Conservation (phyloP, 2,329 filamentous ascomycete genomes). For the Colletotrichum destructivum region DNA sequence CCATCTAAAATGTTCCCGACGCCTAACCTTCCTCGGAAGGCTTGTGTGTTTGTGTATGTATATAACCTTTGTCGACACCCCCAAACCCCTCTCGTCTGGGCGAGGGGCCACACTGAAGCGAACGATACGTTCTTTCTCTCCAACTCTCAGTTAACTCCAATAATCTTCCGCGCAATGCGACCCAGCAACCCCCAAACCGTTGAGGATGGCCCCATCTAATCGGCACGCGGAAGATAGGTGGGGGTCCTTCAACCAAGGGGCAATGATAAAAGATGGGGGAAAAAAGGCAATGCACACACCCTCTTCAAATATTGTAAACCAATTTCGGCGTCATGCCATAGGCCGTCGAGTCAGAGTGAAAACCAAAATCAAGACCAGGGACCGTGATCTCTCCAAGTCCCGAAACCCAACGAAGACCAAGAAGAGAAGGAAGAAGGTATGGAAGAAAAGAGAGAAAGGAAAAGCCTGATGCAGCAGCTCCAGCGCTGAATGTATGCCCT, state of each 20-base stretch:
- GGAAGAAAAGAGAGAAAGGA: background rate
- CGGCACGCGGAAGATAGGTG: background rate
- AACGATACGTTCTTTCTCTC: slow-evolving; percentile 7
- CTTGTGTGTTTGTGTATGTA: slow-evolving; percentile 5
- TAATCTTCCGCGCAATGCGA: background rate
- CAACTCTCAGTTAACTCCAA: background rate
- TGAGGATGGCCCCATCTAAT: background rate
- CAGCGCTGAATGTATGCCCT: slow-evolving; percentile 14
- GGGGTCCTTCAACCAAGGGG: background rate
- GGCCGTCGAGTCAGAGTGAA: background rate
- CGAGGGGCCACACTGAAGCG: background rate
- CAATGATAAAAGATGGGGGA: background rate
- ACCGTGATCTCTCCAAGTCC: background rate
- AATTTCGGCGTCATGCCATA: background rate
- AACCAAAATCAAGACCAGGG: background rate
- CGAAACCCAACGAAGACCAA: background rate
- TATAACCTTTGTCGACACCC: background rate
- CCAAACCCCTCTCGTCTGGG: background rate
- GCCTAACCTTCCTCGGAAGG: background rate
- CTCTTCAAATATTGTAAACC: background rate
- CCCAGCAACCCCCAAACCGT: background rate
- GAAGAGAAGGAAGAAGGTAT: background rate
- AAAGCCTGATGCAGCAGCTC: slow-evolving; percentile 16
- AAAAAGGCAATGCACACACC: background rate
- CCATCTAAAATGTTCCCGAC: slow-evolving; percentile 8